These are phyloP conservation scores for Physaria fendleri DNA, from an alignment of 345 rosid species.

Conservation along the genomic window DNA sequence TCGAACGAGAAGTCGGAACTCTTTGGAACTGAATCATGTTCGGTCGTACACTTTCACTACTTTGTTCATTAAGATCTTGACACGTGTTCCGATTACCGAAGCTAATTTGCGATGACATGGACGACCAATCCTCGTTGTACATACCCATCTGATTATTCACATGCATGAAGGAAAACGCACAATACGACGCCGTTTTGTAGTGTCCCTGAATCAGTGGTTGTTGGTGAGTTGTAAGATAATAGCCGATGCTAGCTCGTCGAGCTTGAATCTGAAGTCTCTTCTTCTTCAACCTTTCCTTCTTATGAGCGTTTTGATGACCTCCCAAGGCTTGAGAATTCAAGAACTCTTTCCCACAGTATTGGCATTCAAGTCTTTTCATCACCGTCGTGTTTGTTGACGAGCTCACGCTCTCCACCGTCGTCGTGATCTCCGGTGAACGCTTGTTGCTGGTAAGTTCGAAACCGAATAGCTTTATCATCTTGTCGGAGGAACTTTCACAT, in stretches of 20 bases:
- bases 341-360: not conserved
- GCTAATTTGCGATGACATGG: too few species aligned
- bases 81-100: conserved; percentile 39
- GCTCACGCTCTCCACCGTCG: too few species aligned
- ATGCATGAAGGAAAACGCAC: conserved; percentile 36
- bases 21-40: conserved; percentile 32
- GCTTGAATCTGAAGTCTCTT: conserved; percentile 92
- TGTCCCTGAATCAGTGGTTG: conserved; percentile 35
- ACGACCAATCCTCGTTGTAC: too few species aligned
- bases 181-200: conserved; percentile 32
- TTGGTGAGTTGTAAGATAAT: conserved; percentile 41
- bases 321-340: not conserved
- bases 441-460: conserved; percentile 50
- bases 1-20: conserved; percentile 27
- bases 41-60: conserved; percentile 32
- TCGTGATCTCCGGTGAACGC: conserved; percentile 31
- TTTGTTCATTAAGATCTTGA: conserved; percentile 32
- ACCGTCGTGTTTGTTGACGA: conserved; percentile 58
- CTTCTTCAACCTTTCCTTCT: conserved; percentile 87
- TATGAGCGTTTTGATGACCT: conserved; percentile 99
- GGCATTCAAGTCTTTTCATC: not conserved
- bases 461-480: conserved; percentile 69
- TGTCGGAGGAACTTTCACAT: conserved; percentile 40
- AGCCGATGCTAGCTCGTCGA: conserved; percentile 61
- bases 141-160: too few species aligned